Percentiles rank a stretch among this genome's conserved stretches.
Evolutionary conservation across 2,329 filamentous ascomycete genomes (phyloP).

Genomic region (Salinomyces thailandicus): DNA sequence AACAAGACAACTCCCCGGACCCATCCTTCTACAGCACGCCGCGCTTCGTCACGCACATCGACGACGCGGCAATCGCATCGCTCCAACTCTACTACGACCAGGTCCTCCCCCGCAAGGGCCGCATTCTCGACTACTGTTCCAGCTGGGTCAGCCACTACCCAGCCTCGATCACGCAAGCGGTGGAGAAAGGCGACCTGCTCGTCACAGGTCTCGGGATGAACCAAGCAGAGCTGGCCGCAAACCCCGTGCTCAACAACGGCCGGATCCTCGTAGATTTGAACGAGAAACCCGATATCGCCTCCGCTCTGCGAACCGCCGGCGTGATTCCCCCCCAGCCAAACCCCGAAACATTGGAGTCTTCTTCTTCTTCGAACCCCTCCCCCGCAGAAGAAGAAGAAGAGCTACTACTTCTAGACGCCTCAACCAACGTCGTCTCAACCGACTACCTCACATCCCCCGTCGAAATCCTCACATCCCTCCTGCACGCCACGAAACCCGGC

Average conservation of each 20-base stretch:
- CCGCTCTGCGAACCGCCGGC: conserved; percentile 9
- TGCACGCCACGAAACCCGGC: conserved; percentile 30
- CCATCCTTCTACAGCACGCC: conserved; percentile 32
- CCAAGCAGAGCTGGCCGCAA: conserved; percentile 33
- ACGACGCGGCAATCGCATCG: conserved; percentile 37
- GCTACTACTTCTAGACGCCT: conserved; percentile 30
- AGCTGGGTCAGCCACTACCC: conserved; percentile 43
- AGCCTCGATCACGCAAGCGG: conserved; percentile 20
- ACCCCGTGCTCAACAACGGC: conserved; percentile 27
- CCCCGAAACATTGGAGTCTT: not conserved
- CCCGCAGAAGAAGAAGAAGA: conserved; percentile 7
- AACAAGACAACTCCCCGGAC: conserved; percentile 30
- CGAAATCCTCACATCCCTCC: conserved; percentile 34
- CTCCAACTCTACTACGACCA: conserved; percentile 38
- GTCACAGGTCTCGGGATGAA: conserved; percentile 43
- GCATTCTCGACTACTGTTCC: conserved; percentile 41
- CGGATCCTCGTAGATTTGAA: conserved; percentile 38
- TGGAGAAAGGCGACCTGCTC: conserved; percentile 24
- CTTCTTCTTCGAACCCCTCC: not conserved
- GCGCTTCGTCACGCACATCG: conserved; percentile 45
- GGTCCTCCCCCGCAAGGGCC: conserved; percentile 31
- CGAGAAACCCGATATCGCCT: conserved; percentile 22
- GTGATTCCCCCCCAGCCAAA: not conserved
- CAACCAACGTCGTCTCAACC: conserved; percentile 42
- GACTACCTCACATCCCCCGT: conserved; percentile 42